A percentile compares a stretch with the other conserved stretches of the same genome.
Conservation (phyloP, 257 asterid species). For the Mentha longifolia region DNA sequence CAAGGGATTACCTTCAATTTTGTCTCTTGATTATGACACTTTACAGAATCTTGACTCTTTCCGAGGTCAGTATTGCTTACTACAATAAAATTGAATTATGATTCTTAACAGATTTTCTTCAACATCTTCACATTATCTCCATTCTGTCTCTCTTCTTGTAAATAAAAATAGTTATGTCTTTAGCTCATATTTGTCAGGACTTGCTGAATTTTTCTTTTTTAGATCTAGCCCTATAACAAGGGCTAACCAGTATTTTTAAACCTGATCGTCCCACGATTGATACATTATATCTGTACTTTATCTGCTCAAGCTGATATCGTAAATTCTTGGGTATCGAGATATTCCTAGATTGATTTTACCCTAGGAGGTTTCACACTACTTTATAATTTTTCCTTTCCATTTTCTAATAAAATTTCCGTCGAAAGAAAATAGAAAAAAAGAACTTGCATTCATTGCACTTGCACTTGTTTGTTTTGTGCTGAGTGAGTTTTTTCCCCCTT, state of each 20-base stretch:
- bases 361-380: not conserved
- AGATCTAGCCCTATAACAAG: not conserved
- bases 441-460: slow-evolving; percentile 13
- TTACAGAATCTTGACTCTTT: slow-evolving; percentile 82
- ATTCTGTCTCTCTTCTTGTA: too few relatives aligned
- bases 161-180: too few relatives aligned
- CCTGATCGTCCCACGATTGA: not conserved
- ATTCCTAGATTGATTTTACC: not conserved
- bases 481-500: slow-evolving; percentile 41
- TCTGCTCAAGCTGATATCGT: slow-evolving; percentile 7
- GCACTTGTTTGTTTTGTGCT: slow-evolving; percentile 14
- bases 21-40: slow-evolving; percentile 86
- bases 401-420: not conserved
- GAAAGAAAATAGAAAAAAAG: not conserved
- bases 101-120: slow-evolving; percentile 55
- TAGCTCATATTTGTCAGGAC: not conserved
- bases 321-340: not conserved
- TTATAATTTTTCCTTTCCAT: not conserved
- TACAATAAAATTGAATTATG: slow-evolving; percentile 1
- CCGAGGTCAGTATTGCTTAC: slow-evolving; percentile 69
- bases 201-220: not conserved
- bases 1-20: slow-evolving; percentile 83
- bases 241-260: not conserved
- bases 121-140: too few relatives aligned
- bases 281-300: not conserved